phyloP scores from a whole-genome alignment of 148 eudicot species.

The Rhododendron ovatum region DNA sequence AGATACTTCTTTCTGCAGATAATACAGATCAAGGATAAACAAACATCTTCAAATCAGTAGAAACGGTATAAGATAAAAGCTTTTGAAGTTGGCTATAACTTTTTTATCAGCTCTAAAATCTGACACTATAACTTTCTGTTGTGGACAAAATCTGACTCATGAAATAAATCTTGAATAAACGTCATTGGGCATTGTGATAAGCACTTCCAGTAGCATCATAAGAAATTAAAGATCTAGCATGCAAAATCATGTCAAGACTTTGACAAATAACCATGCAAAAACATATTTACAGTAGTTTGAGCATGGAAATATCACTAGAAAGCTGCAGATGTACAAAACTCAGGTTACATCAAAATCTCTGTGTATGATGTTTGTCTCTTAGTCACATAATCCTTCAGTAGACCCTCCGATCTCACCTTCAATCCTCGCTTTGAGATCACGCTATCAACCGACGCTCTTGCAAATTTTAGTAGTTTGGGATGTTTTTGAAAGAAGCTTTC shows the following conservation, averaged over 20 bases:
- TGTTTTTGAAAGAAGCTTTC: background rate
- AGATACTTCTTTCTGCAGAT: constrained; percentile 82
- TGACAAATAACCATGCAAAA: background rate
- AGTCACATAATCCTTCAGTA: background rate
- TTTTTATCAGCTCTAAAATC: background rate
- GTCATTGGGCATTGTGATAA: background rate
- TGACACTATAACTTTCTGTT: background rate
- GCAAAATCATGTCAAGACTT: background rate
- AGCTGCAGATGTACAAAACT: background rate
- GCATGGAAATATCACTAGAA: background rate
- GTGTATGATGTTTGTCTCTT: background rate
- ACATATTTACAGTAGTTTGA: background rate
- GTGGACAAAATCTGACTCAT: background rate
- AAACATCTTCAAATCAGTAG: background rate
- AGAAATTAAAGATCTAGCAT: background rate
- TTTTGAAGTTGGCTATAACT: background rate
- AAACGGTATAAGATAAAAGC: background rate
- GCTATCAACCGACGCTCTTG: background rate
- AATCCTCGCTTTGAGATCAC: background rate
- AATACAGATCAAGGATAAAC: constrained; percentile 2
- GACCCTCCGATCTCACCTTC: background rate
- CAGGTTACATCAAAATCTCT: background rate
- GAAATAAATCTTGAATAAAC: background rate
- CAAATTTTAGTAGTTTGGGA: background rate
- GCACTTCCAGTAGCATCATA: background rate